Evolutionary conservation across 257 asterid species (phyloP), one percentile per base, ranked within the genome.

Genomic region (Solanum bulbocastanum): DNA sequence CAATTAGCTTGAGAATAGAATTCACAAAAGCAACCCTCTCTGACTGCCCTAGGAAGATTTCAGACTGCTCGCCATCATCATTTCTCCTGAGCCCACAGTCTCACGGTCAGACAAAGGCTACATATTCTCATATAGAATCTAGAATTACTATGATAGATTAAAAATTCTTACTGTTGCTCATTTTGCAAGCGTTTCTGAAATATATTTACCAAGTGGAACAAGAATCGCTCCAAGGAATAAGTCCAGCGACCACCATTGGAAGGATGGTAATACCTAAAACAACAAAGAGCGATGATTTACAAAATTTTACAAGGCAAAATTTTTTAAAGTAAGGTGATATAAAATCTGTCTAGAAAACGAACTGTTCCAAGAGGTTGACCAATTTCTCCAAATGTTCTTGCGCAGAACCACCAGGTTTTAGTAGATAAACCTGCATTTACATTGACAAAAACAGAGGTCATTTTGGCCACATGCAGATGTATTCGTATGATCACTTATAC

Each of bases 231-330:
- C 88, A 97, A 90, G 20, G 98, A 90, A 92, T 93, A 94, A 60
- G 99, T 96, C 99, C 99, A 97, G 79, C 98, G 98, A 87, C 99
- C 99, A 88, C 99, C 99, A 93, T 97, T 97, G 39, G 99, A 97
- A 88, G 99, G 99, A 90, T 97, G 99, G 93, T 97, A 97, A 91
- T 97, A 97, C 92, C 99, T 97, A 88, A 75, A 90, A 68, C 84
- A 85, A 83, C 58, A 88, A 35, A 62, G 86, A 73, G 60, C 73
- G 68, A 32, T n/a, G 68, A 15, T 66, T 83, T 49, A 83, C 58
- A 73, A 58, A 56, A 87, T 42, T 83, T 68, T 62, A 79, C 12
- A 58, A 10, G 74, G 83, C 66, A 33, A 84, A 87, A 81, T 37
- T 79, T 84, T 83, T 36, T 44, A 71, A 39, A 86, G 73, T 49